Evolutionary conservation across 768 basidiomycete genomes (phyloP).

Genomic region (Tubosaeta sp.): DNA sequence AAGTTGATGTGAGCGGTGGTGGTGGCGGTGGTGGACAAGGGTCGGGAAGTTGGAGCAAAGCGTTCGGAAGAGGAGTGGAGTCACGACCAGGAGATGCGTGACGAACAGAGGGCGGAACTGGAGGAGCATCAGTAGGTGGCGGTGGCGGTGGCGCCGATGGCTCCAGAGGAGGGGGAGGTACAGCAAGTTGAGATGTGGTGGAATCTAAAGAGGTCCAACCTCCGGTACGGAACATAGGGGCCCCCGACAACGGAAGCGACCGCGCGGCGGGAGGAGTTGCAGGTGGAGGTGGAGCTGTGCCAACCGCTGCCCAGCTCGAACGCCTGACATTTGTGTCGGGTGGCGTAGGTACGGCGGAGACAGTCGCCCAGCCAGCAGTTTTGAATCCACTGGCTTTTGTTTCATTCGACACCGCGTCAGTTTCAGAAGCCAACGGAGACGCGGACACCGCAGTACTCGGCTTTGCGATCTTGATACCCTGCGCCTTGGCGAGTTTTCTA

Average conservation of each 20-base stretch:
- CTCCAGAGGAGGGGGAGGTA: slow-evolving; percentile 22
- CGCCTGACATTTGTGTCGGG: slow-evolving; percentile 9
- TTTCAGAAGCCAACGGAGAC: slow-evolving; percentile 16
- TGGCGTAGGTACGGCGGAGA: slow-evolving; percentile 12
- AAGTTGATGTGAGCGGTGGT: slow-evolving; percentile 6
- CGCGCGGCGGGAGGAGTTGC: slow-evolving; percentile 15
- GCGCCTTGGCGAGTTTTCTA: slow-evolving; percentile 77
- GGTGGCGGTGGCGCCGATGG: slow-evolving; percentile 15
- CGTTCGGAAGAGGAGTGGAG: slow-evolving; percentile 3
- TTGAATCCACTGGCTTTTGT: slow-evolving; percentile 31
- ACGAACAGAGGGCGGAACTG: not conserved
- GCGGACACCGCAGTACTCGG: slow-evolving; percentile 20
- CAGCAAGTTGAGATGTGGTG: slow-evolving; percentile 30
- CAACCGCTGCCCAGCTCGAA: slow-evolving; percentile 16
- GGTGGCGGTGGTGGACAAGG: slow-evolving; percentile 10
- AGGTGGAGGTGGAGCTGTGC: slow-evolving; percentile 15
- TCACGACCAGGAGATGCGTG: slow-evolving; percentile 15
- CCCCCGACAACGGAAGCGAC: slow-evolving; percentile 15
- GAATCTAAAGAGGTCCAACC: slow-evolving; percentile 69
- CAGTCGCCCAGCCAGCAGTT: slow-evolving; percentile 50
- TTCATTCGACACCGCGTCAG: slow-evolving; percentile 15
- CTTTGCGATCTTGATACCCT: slow-evolving; percentile 63
- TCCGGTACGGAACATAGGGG: slow-evolving; percentile 53
- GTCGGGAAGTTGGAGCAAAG: slow-evolving; percentile 9
- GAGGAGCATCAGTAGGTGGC: slow-evolving; percentile 9